Base-by-base conservation (phyloP, 169 alveolate species). In the Miamiensis avidus region DNA sequence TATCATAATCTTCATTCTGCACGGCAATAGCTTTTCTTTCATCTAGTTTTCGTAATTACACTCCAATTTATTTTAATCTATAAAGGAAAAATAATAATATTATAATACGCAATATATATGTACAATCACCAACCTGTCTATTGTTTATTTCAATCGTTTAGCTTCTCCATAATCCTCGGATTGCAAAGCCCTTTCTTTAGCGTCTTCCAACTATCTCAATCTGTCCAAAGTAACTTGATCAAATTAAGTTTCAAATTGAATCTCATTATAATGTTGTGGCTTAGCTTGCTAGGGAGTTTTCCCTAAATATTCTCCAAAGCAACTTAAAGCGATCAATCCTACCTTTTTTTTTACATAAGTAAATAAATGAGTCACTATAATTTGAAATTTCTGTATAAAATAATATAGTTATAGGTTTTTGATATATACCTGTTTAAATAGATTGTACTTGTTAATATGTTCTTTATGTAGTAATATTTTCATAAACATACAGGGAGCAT, bases 141-240 rank as follows among this genome's bases (percentile, higher is more conserved):
- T 94, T 6, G 97, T 93, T 34, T 92, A 95, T 90, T 94, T 95
- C 26, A 96, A 82, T 82, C 95, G 78, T 91, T 94, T 93, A 0
- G 98, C 98, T 77, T 95, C 97, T 86, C 94, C 97, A 85, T 91
- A 96, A 91, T 96, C 98, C 74, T 96, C 98, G 65, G 86, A 90
- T 88, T 93, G 89, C 27, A 96, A 93, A 1, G 98, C 98, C 85
- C 89, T 91, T 29, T 93, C 95, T 82, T 94, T 96, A 25, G 97
- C 97, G 78, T 81, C 85, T 83, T 90, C 88, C 75, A 94, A 81
- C 27, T 89, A 90, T 87, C 94, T 89, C 27, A 96, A 87, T 86
- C 95, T 91, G 72, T 94, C 96, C 31, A 93, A 85, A 0, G 97
- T 93, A 28, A 82, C 82, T 29, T 88, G 86, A 72, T 93, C 96